phyloP scores from a whole-genome alignment of 192 early-diverging fungal species.

The Lunasporangiospora selenospora region DNA sequence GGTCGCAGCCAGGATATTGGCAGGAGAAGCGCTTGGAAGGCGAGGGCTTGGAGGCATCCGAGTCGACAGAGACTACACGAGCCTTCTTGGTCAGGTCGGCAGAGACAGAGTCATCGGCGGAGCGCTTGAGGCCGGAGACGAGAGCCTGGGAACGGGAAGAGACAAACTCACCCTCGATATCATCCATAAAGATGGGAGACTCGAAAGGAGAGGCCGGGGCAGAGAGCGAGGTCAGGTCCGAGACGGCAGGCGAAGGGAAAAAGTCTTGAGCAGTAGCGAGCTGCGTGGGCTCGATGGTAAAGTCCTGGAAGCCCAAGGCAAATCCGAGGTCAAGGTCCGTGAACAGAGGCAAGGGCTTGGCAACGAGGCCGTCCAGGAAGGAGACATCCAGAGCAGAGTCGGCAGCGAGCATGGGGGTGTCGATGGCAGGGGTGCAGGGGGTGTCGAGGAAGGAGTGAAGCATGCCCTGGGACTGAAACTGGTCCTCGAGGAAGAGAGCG shows the following conservation, averaged over 20 bases:
- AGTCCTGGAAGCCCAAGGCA: conserved; percentile 4
- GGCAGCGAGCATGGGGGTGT: conserved; percentile 22
- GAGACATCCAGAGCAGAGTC: conserved; percentile 21
- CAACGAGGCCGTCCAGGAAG: conserved; percentile 14
- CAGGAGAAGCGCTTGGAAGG: conserved; percentile 59
- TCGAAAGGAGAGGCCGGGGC: conserved; percentile 16
- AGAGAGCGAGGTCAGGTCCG: conserved; percentile 5
- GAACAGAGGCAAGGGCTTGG: conserved; percentile 25
- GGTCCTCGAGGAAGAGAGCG: conserved; percentile 27
- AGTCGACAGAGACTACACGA: neutral
- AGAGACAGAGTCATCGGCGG: neutral
- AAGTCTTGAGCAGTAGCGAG: too few species aligned
- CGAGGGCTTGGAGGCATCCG: conserved; percentile 2
- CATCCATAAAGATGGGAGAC: conserved; percentile 4
- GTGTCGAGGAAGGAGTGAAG: conserved; percentile 20
- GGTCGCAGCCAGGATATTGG: conserved; percentile 57
- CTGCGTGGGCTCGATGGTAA: conserved; percentile 21
- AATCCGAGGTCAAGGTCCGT: conserved; percentile 19
- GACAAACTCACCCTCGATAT: conserved; percentile 29
- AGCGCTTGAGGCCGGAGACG: conserved; percentile 42
- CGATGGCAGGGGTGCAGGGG: conserved; percentile 33
- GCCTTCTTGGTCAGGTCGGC: conserved; percentile 8
- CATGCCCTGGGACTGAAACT: conserved; percentile 3
- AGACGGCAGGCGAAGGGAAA: conserved; percentile 3
- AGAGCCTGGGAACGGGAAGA: conserved; percentile 37